Evolutionary conservation across 257 asterid species (phyloP), one percentile per base, ranked within the genome.

Genomic region (Vinca minor): DNA sequence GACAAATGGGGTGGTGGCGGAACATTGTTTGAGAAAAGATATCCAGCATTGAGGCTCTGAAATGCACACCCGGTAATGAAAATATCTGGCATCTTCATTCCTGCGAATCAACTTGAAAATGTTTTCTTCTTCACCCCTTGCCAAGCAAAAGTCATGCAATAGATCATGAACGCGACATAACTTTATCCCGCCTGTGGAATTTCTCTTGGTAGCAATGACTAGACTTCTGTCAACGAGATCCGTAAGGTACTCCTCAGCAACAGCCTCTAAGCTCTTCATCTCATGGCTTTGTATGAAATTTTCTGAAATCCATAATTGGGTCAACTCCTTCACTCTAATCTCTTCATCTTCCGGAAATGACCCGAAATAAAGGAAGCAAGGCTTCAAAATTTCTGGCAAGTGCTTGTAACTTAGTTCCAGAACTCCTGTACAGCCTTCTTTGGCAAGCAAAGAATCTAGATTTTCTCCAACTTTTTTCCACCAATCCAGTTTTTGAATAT

Each of bases 201-300:
- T 53, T 26, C 36, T 9, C 8, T 25, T 25, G 18, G 35, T 14
- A 25, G 26, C 35, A 1, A 6, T 20, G 28, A 53, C 59, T 26
- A 53, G 35, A n/a, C 59, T 53, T 53, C 59, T 53, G 34, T 11
- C 59, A 25, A 53, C 59, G 7, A 53, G 59, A 0, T 53, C 59
- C 11, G 4, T 21, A 0, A 53, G 5, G 59, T 53, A 53, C 1
- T 53, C 59, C 31, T 53, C 31, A 4, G 59, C 59, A 14, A 53
- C 36, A 9, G 4, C 31, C 15, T 53, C 59, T 9, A 53, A n/a
- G 31, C 59, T 53, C 4, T 53, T 10, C 5, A 4, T 26, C 5
- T 53, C 34, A 29, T 5, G 18, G 5, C 26, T 25, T 25, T 8
- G 36, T 29, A 53, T 29, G 1, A 53, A 26, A n/a, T n/a, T n/a